Percentiles rank a stretch among this genome's conserved stretches.
These are phyloP conservation scores for Pneumocystis sp. DNA, from an alignment of 1,139 yeast species.

Conservation along the genomic window DNA sequence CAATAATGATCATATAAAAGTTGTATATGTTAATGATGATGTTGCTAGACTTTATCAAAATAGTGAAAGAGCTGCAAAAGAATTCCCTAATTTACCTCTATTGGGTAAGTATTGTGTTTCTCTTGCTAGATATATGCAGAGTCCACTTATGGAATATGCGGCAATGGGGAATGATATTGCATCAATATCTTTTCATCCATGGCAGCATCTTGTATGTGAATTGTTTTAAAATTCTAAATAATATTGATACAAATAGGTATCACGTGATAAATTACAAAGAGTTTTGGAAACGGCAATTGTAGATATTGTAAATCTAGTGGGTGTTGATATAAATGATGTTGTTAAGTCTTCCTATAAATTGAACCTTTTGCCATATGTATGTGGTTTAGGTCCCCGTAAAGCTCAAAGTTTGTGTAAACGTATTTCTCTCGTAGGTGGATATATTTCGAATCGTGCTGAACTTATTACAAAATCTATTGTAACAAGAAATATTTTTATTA, in stretches of 20 bases:
- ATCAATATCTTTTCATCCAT: slow-evolving; percentile 57
- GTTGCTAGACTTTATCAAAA: slow-evolving; percentile 80
- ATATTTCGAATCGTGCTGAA: slow-evolving; percentile 54
- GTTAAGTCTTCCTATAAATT: slow-evolving; percentile 61
- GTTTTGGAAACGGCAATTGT: slow-evolving; percentile 74
- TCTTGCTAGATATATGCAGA: slow-evolving; percentile 78
- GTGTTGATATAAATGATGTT: slow-evolving; percentile 86
- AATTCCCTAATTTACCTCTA: slow-evolving; percentile 76
- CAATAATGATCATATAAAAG: slow-evolving; percentile 30
- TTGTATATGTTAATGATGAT: slow-evolving; percentile 83
- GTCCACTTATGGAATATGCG: slow-evolving; percentile 78
- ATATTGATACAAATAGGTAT: slow-evolving; percentile 23
- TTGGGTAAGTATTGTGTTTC: slow-evolving; percentile 78
- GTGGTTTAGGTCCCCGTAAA: slow-evolving; percentile 93
- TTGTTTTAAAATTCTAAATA: not conserved
- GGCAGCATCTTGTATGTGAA: slow-evolving; percentile 40
- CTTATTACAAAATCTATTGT: slow-evolving; percentile 68
- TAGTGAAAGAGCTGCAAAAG: slow-evolving; percentile 58
- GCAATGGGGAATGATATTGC: slow-evolving; percentile 60
- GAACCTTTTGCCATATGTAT: slow-evolving; percentile 54
- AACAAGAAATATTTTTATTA: slow-evolving; percentile 68
- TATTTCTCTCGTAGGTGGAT: slow-evolving; percentile 59
- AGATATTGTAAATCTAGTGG: slow-evolving; percentile 79
- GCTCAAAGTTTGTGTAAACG: slow-evolving; percentile 76
- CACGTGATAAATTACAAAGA: slow-evolving; percentile 47